Evolutionary conservation across 345 rosid species (phyloP).

Genomic region (Sisymbrium irio): DNA sequence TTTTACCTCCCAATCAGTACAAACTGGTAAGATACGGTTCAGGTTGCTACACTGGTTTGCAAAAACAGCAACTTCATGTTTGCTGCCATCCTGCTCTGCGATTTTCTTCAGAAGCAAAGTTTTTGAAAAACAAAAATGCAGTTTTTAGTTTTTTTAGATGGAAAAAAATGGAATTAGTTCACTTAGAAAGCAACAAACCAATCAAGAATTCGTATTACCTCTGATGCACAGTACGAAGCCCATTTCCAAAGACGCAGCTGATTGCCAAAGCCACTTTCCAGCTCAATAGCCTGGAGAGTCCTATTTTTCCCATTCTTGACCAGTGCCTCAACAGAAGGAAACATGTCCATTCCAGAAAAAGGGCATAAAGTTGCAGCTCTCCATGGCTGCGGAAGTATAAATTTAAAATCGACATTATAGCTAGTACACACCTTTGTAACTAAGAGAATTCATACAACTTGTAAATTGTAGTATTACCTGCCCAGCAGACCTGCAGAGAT

Average conservation of each 20-base stretch:
- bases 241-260: slow-evolving; percentile 94
- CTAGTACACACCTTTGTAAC: background rate
- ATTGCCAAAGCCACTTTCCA: slow-evolving; percentile 87
- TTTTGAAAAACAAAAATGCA: background rate
- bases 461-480: slow-evolving; percentile 51
- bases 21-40: slow-evolving; percentile 77
- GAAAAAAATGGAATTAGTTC: background rate
- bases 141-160: background rate
- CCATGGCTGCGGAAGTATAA: slow-evolving; percentile 67
- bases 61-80: slow-evolving; percentile 83
- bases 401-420: background rate
- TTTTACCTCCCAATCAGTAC: slow-evolving; percentile 97
- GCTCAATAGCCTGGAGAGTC: slow-evolving; percentile 85
- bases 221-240: slow-evolving; percentile 94
- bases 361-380: slow-evolving; percentile 90
- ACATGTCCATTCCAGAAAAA: slow-evolving; percentile 77
- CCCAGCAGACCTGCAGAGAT: slow-evolving; percentile 93
- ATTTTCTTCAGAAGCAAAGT: slow-evolving; percentile 58
- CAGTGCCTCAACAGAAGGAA: slow-evolving; percentile 84
- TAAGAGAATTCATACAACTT: slow-evolving; percentile 3
- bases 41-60: slow-evolving; percentile 90
- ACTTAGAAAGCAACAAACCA: slow-evolving; percentile 11
- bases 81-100: slow-evolving; percentile 79
- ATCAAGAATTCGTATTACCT: slow-evolving; percentile 45
- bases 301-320: slow-evolving; percentile 76